Conservation (phyloP, 441 rosid genomes). For the Arabidopsis hybrid region DNA sequence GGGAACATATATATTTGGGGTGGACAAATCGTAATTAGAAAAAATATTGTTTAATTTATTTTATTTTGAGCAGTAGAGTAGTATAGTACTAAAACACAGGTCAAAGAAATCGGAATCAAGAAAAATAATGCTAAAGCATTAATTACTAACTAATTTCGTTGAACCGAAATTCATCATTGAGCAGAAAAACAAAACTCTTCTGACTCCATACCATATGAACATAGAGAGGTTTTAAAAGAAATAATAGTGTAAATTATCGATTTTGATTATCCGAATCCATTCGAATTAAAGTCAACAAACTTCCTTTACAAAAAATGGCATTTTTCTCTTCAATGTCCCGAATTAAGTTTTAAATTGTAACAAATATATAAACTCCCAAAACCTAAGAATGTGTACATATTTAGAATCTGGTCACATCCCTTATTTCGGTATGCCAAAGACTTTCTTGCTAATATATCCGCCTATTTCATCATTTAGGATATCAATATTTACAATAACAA, state of each 20-base stretch:
- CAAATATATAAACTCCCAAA: neutral
- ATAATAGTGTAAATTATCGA: neutral
- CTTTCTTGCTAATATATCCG: neutral
- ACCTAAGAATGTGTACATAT: neutral
- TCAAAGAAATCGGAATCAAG: conserved; percentile 28
- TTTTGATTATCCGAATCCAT: neutral
- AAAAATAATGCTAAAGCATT: conserved; percentile 20
- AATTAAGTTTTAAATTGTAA: neutral
- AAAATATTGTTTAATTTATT: neutral
- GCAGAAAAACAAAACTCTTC: neutral
- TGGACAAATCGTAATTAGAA: neutral
- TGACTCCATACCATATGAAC: conserved; percentile 1
- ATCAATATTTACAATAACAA: neutral
- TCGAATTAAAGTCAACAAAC: neutral
- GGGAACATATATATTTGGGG: conserved; percentile 17
- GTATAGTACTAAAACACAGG: conserved; percentile 25
- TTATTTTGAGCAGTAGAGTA: conserved; percentile 12
- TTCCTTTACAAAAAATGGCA: too few species aligned
- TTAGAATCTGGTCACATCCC: neutral
- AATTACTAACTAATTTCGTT: conserved; percentile 11
- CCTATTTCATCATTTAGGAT: neutral
- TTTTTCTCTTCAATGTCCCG: neutral
- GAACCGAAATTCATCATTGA: conserved; percentile 3
- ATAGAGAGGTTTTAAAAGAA: neutral
- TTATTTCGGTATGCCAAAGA: neutral